These are phyloP conservation scores for Pythium insidiosum DNA, from an alignment of 352 stramenopile genomes.

Conservation along the genomic window DNA sequence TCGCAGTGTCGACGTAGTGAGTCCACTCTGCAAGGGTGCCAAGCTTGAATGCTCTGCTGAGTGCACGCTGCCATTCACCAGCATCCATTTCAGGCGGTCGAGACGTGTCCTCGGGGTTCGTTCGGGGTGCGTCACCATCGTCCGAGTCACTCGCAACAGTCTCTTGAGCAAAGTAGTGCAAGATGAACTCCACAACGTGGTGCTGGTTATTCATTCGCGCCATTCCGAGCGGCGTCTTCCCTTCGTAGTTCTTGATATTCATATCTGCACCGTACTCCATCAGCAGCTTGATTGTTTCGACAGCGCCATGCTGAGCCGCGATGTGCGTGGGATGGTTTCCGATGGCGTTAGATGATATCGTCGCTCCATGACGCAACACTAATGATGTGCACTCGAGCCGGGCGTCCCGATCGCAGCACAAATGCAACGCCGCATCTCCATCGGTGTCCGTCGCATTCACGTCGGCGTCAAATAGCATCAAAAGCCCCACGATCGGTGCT, in stretches of 20 bases:
- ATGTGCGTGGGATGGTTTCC: conserved; percentile 73
- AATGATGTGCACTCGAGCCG: conserved; percentile 42
- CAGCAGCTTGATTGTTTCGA: conserved; percentile 61
- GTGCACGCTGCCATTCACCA: conserved; percentile 34
- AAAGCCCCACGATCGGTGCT: conserved; percentile 34
- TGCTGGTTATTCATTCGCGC: conserved; percentile 60
- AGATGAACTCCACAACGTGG: conserved; percentile 50
- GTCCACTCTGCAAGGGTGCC: conserved; percentile 62
- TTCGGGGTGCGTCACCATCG: background rate
- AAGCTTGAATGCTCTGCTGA: conserved; percentile 39
- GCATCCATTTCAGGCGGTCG: background rate
- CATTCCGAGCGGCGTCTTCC: conserved; percentile 67
- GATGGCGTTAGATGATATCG: conserved; percentile 44
- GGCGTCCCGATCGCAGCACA: conserved; percentile 41
- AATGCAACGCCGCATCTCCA: conserved; percentile 54
- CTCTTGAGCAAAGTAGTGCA: conserved; percentile 52
- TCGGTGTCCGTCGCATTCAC: conserved; percentile 68
- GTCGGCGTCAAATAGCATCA: conserved; percentile 62
- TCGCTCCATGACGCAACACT: conserved; percentile 46
- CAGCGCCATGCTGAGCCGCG: conserved; percentile 42
- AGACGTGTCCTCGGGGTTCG: background rate
- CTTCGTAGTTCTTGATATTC: conserved; percentile 80
- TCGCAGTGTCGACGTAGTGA: conserved; percentile 55
- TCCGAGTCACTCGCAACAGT: background rate
- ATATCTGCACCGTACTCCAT: conserved; percentile 76